These are phyloP conservation scores for Tuber melanosporum DNA, from an alignment of 495 filamentous ascomycete genomes.

Conservation along the genomic window DNA sequence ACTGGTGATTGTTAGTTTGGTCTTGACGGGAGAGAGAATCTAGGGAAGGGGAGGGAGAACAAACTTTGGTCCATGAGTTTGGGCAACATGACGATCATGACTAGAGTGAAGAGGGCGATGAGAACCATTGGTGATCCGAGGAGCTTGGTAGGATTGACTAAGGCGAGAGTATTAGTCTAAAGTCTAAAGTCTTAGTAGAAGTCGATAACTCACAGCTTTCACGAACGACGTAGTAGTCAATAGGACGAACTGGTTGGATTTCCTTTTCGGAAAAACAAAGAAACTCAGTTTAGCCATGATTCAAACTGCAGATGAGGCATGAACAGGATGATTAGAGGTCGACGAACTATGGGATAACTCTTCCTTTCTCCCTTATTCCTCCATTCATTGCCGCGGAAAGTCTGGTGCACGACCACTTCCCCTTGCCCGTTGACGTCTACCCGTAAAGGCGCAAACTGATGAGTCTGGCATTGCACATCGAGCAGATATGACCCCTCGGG, in stretches of 20 bases:
- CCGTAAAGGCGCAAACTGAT: conserved; percentile 66
- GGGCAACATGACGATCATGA: conserved; percentile 78
- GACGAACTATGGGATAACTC: conserved; percentile 63
- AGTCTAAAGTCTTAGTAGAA: background rate
- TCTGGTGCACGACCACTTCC: conserved; percentile 63
- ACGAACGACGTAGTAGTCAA: conserved; percentile 38
- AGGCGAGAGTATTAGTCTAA: conserved; percentile 10
- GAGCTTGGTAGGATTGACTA: conserved; percentile 54
- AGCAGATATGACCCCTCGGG: conserved; percentile 65
- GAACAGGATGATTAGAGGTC: conserved; percentile 9
- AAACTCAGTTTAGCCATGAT: conserved; percentile 4
- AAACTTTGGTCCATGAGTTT: conserved; percentile 92
- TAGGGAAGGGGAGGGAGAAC: conserved; percentile 42
- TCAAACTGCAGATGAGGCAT: background rate
- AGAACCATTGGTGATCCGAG: conserved; percentile 94
- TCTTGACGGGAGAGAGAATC: background rate
- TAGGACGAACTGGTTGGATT: conserved; percentile 25
- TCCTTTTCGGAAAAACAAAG: conserved; percentile 33
- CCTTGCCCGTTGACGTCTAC: conserved; percentile 59
- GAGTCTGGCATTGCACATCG: conserved; percentile 65
- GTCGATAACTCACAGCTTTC: conserved; percentile 31
- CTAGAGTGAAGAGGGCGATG: conserved; percentile 72
- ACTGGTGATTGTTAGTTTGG: conserved; percentile 50
- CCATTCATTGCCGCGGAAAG: conserved; percentile 83
- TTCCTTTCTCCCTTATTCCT: conserved; percentile 66